Base-by-base conservation (phyloP, 306 rosid species). In the Ceratonia siliqua region DNA sequence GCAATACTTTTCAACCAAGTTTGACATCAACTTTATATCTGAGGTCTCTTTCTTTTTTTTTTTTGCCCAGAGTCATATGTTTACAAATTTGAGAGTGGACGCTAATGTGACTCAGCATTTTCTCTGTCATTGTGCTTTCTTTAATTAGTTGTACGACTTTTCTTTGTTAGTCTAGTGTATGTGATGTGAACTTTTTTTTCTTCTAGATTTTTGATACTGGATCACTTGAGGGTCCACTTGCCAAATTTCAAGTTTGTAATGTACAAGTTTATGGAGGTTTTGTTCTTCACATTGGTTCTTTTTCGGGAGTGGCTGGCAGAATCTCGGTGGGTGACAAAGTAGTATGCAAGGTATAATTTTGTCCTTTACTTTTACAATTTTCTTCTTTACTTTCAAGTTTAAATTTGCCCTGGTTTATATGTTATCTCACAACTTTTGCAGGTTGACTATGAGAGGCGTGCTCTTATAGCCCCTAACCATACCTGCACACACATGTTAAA, bases 401-500 rank as follows among this genome's bases (percentile, higher is more conserved):
- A 50, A 25, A 18, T 75, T 33, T 14, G 13, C 53, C 5, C 13
- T n/a, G 28, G 62, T 53, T 77, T 50, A 72, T 49, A 55, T 50
- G 67, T 77, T 78, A 49, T 63, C 43, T 77, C 24, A 67, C 15
- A 30, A 17, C 53, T 63, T 52, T 55, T 81, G 80, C 86, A 94
- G 99, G 99, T 92, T 62, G 97, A 94, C 79, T 94, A 90, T 27
- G 87, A 59, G 70, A 89, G 99, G 78, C 98, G 99, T 28, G 70
- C 70, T 30, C 80, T 94, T 17, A 86, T 89, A 77, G 98, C 99
- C 35, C 99, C 99, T 32, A 94, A 94, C 78, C 99, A 94, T 86
- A 94, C 99, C 59, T 94, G 99, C 82, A 94, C 99, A 0, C 99
- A 94, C 76, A 92, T 94, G 84, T 87, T 94, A 86, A 94, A 94